Evolutionary conservation across 2,329 filamentous ascomycete genomes (phyloP), one percentile per base, ranked within the genome.

Genomic region (Aspergillus phoenicis): DNA sequence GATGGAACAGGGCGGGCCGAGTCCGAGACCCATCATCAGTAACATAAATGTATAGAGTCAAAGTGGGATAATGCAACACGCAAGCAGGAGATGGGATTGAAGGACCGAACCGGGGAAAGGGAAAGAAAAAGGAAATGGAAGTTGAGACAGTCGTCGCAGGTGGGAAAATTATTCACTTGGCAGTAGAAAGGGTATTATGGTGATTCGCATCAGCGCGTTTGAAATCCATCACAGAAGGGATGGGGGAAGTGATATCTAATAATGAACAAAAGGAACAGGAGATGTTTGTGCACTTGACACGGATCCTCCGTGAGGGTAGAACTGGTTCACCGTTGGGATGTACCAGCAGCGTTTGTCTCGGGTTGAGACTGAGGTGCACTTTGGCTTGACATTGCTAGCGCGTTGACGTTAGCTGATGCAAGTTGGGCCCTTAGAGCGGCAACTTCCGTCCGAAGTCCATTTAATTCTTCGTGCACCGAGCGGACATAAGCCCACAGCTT

Each of bases 401-500:
- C 54, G 52, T 71, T 73, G 30, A 62, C 62, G 58, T 63, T 70
- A n/a, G 68, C 65, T 7, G 72, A 68, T n/a, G 75, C 73, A 56
- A 80, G 60, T 58, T 80, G 79, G 22, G 75, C 73, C 58, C 75
- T 74, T 22, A 81, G 65, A 6, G 72, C 64, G 28, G 73, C 73
- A 26, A 81, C 77, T 62, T 81, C 79, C 8, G 75, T 72, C 57
- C 76, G 77, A 52, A 81, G 67, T 7, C 69, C 69, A 39, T 72
- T 71, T 49, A 81, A 60, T 62, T 80, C 73, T 8, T 78, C 74
- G 53, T 81, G 77, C 49, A 81, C 72, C 41, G 72, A 76, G 36
- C 74, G 77, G 36, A 80, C 74, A 62, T 79, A 78, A 28, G 75
- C 69, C 79, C 79, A 81, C 3, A 81, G 64, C 45, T 77, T 76